Conservation (phyloP, 2,329 filamentous ascomycete genomes). For the Mariannaea elegans region DNA sequence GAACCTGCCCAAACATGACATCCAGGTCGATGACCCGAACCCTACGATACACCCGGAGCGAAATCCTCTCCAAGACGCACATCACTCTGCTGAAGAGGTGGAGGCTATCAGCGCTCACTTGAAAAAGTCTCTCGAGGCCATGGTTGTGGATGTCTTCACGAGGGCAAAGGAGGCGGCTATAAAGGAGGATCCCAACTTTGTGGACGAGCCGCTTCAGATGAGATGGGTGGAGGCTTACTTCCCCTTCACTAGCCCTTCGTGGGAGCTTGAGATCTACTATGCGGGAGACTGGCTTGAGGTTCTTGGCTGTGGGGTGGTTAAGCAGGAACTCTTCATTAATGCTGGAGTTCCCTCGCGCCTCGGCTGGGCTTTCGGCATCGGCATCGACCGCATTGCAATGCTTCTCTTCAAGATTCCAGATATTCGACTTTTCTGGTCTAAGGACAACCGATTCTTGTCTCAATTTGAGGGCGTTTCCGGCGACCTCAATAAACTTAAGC, state of each 20-base stretch:
- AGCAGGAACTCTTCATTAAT: slow-evolving; percentile 81
- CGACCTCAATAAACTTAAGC: slow-evolving; percentile 58
- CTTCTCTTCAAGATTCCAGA: slow-evolving; percentile 95
- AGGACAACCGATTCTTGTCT: slow-evolving; percentile 81
- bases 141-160: slow-evolving; percentile 89
- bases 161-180: slow-evolving; percentile 74
- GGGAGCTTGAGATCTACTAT: slow-evolving; percentile 96
- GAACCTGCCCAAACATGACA: slow-evolving; percentile 74
- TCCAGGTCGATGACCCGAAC: slow-evolving; percentile 85
- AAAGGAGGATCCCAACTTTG: slow-evolving; percentile 57
- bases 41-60: slow-evolving; percentile 78
- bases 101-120: slow-evolving; percentile 86
- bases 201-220: slow-evolving; percentile 79
- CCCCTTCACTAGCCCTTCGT: slow-evolving; percentile 94
- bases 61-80: slow-evolving; percentile 81
- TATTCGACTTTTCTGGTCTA: slow-evolving; percentile 95
- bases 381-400: slow-evolving; percentile 96
- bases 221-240: slow-evolving; percentile 98
- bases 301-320: slow-evolving; percentile 89
- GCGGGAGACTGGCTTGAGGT: slow-evolving; percentile 95
- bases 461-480: slow-evolving; percentile 78
- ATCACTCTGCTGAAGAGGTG: slow-evolving; percentile 79
- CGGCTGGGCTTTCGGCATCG: slow-evolving; percentile 96
- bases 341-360: slow-evolving; percentile 79
- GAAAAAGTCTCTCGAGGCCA: slow-evolving; percentile 86